Percentiles rank a stretch among this genome's conserved stretches.
Conservation (phyloP, 139 green algal genomes). For the Parachlorella kessleri region DNA sequence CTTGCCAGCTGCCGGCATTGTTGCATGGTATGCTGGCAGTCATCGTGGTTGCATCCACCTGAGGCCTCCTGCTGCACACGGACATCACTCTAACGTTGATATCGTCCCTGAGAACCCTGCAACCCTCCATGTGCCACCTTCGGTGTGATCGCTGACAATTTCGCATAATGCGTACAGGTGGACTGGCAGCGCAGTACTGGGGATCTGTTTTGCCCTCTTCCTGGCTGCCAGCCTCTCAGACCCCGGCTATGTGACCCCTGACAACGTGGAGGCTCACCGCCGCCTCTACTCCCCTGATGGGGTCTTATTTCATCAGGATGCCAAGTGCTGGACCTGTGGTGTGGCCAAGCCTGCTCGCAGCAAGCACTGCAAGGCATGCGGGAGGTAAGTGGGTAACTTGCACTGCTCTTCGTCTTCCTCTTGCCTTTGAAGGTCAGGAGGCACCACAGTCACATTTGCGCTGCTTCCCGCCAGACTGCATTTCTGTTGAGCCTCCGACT, state of each 20-base stretch:
- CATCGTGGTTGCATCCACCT: too few species aligned
- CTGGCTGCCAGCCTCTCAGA: conserved; percentile 31
- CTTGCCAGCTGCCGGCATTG: too few species aligned
- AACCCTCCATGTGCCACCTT: too few species aligned
- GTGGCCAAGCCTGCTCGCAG: conserved; percentile 58
- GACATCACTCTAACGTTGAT: too few species aligned
- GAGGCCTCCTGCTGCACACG: too few species aligned
- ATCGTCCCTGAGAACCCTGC: too few species aligned
- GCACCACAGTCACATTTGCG: neutral
- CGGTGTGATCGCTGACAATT: too few species aligned
- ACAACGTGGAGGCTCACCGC: conserved; percentile 30
- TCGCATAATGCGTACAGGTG: conserved; percentile 35
- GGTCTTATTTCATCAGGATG: conserved; percentile 20
- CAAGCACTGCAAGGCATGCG: conserved; percentile 70
- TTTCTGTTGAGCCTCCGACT: neutral
- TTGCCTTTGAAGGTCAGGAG: neutral
- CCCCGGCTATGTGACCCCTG: conserved; percentile 37
- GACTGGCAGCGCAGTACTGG: conserved; percentile 20
- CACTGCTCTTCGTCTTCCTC: neutral
- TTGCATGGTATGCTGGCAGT: too few species aligned
- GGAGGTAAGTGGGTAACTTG: too few species aligned
- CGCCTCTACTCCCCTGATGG: conserved; percentile 59
- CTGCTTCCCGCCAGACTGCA: neutral
- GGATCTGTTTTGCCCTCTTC: conserved; percentile 41
- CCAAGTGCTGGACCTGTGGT: conserved; percentile 67